Evolutionary conservation across 2,329 filamentous ascomycete species (phyloP), one percentile per base, ranked within the genome.

Genomic region (Microthyrium microscopicum): DNA sequence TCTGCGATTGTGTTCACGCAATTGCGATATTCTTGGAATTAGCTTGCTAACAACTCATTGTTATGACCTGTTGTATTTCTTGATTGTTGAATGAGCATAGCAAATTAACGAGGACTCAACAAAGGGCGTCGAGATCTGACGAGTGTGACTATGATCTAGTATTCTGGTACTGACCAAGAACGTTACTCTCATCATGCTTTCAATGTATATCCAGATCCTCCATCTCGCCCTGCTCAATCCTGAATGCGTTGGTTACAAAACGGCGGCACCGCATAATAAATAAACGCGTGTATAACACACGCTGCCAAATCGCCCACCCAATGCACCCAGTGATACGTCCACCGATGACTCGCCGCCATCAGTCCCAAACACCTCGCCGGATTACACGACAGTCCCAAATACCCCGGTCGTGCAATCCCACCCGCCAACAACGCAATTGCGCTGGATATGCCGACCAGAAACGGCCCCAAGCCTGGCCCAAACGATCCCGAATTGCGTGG

Each of bases 321-420:
- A 33, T 38, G 36, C 8, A 38, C 28, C 17, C 24, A 38, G 22
- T 38, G 36, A 38, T 38, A 38, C 13, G 24, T 37, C 15, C 22
- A 38, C 17, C 34, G 24, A 16, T 37, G 25, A 5, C 18, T 16
- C 9, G 31, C 34, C 4, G 19, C 16, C 31, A 35, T 35, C 18
- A 37, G 29, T 11, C 34, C 36, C 5, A 38, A 17, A 21, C 36
- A 38, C 26, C 36, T 15, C 18, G 36, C 36, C 5, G 36, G 36
- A 32, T 38, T 38, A 12, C 15, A 15, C 4, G 24, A 11, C 19
- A 27, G 11, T n/a, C 34, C 26, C 15, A 32, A 17, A 37, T 38
- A 38, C 16, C 36, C 36, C 17, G 33, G 26, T 11, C 8, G 12
- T 20, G 24, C 17, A 18, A 38, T 13, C n/a, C 33, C 36, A 7